Evolutionary conservation across 2,329 filamentous ascomycete species (phyloP), one percentile per base, ranked within the genome.

Genomic region (Beauveria scarabaeidicola): DNA sequence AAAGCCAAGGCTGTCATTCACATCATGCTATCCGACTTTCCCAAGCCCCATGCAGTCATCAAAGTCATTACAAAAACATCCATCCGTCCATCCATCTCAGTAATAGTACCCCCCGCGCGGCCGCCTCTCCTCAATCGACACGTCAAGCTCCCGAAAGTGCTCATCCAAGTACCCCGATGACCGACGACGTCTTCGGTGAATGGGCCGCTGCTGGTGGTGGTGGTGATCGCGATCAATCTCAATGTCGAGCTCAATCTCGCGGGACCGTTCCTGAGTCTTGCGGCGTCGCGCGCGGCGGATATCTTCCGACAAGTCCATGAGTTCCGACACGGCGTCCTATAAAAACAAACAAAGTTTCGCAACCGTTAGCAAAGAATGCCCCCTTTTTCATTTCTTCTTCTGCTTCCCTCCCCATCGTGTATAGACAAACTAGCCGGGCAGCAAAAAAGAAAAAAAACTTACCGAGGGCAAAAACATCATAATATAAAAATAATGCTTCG

Each of bases 391-490:
- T 36, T 6, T 41, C 38, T 41, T 7, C 17, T 4, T 6, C 5
- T 40, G 4, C 36, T 3, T 17, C 17, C 2, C 2, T 40, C 36
- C 29, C 36, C 36, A 40, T 21, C 21, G 6, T 23, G n/a, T n/a
- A n/a, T n/a, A n/a, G n/a, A n/a, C n/a, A n/a, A n/a, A n/a, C n/a
- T n/a, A 3, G 8, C 9, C 15, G 5, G n/a, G 11, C 43, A 19
- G 9, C 5, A 19, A 19, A 13, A 7, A 11, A 23, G 3, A 13
- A 23, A 21, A 38, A 13, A 15, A 9, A 84, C 91, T 82, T 79
- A 96, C 92, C 70, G 94, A 91, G 75, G 81, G 67, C 57, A 99
- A 80, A 72, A 96, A 97, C 63, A 93, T 85, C 78, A 96, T 93
- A 50, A 97, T 85, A 73, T 97, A 97, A 74, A 89, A 97, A 74